Evolutionary conservation across 345 rosid genomes (phyloP).

Genomic region (Clausena lansium): DNA sequence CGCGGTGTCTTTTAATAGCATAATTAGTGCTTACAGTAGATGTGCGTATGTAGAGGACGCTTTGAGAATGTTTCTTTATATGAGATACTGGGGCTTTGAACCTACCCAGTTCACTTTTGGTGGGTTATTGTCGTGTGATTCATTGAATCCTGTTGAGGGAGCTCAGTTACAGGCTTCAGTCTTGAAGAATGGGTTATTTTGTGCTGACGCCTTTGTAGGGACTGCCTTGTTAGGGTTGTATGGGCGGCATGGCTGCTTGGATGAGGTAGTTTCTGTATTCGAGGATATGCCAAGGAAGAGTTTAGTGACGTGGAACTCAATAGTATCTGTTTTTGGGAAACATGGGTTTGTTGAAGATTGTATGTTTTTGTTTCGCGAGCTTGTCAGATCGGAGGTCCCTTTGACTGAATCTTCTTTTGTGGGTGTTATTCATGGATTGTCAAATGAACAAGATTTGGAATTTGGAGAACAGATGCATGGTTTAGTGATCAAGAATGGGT

Average conservation of each 20-base stretch:
- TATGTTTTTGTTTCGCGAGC: slow-evolving; percentile 49
- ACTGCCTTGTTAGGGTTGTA: slow-evolving; percentile 63
- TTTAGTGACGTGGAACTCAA: slow-evolving; percentile 70
- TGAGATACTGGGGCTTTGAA: slow-evolving; percentile 47
- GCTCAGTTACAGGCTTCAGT: slow-evolving; percentile 60
- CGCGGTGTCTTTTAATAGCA: slow-evolving; percentile 50
- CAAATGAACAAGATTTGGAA: slow-evolving; percentile 41
- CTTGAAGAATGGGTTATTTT: slow-evolving; percentile 57
- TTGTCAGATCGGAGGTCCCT: slow-evolving; percentile 30
- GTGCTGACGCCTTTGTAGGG: slow-evolving; percentile 64
- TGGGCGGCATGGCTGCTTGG: slow-evolving; percentile 56
- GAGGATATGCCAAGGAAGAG: slow-evolving; percentile 66
- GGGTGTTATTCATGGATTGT: slow-evolving; percentile 56
- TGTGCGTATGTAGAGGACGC: slow-evolving; percentile 40
- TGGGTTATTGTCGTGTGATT: slow-evolving; percentile 55
- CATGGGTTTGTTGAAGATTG: slow-evolving; percentile 47
- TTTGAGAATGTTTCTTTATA: slow-evolving; percentile 36
- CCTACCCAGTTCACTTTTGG: slow-evolving; percentile 57
- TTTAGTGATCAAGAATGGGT: slow-evolving; percentile 53
- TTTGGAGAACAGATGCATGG: slow-evolving; percentile 61
- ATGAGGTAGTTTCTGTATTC: slow-evolving; percentile 49
- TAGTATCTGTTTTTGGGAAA: slow-evolving; percentile 55
- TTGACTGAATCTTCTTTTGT: slow-evolving; percentile 58
- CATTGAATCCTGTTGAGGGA: slow-evolving; percentile 42
- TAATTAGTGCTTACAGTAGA: slow-evolving; percentile 50